These are phyloP conservation scores for Laburnicola sp. DNA, from an alignment of 2,329 filamentous ascomycete genomes.

Conservation along the genomic window DNA sequence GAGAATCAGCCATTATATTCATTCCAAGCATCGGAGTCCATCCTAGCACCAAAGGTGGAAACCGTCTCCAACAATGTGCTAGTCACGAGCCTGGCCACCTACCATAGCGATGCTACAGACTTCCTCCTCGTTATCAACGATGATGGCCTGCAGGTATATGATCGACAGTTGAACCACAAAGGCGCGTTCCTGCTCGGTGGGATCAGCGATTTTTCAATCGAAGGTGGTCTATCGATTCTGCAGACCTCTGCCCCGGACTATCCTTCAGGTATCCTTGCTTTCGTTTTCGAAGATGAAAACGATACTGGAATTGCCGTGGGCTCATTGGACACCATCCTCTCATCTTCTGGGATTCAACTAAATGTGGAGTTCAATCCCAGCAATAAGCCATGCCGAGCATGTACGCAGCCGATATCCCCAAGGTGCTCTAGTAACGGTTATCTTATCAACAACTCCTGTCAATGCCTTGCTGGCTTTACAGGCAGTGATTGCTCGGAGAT, in stretches of 20 bases:
- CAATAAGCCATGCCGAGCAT: constrained; percentile 21
- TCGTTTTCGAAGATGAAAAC: constrained; percentile 35
- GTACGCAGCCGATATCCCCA: constrained; percentile 20
- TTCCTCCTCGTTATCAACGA: constrained; percentile 32
- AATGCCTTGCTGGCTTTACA: constrained; percentile 32
- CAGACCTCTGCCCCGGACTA: constrained; percentile 20
- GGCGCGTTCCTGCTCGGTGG: constrained; percentile 26
- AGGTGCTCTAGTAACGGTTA: too few relatives aligned
- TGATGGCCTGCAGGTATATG: constrained; percentile 29
- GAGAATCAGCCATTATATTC: constrained; percentile 33
- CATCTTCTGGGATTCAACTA: constrained; percentile 17
- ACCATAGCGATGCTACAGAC: constrained; percentile 21
- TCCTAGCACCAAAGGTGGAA: constrained; percentile 19
- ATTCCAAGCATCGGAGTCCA: constrained; percentile 33
- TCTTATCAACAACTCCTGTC: constrained; percentile 21
- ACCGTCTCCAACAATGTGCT: constrained; percentile 22
- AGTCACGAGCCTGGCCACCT: constrained; percentile 27
- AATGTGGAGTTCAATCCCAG: constrained; percentile 28
- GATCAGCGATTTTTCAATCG: constrained; percentile 28
- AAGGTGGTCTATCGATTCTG: constrained; percentile 32
- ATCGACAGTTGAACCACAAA: constrained; percentile 17
- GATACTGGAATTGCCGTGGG: constrained; percentile 28
- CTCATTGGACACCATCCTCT: constrained; percentile 21
- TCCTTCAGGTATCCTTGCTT: constrained; percentile 25
- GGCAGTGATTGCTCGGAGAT: constrained; percentile 25